Base-by-base conservation (phyloP, 208 protist genomes). In the Herpetomonas samuelpessoai region DNA sequence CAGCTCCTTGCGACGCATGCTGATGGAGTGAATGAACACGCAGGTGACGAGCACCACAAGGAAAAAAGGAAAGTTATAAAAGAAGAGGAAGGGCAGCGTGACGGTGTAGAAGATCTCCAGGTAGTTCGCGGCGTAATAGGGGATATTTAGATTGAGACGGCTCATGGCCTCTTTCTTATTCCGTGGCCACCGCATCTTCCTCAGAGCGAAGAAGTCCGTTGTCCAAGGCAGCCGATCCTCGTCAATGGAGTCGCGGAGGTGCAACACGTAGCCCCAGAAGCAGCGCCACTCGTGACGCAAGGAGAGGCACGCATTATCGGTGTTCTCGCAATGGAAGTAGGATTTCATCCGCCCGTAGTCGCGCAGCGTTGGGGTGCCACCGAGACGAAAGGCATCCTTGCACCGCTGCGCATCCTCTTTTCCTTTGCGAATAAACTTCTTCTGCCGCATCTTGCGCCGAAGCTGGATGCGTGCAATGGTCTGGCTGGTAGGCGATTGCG, bases 121-220 rank as follows among this genome's bases (percentile, higher is more conserved):
- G 64, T 95, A 95, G 71, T 95, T 95, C 49, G 66, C 74, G 7
- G 65, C 62, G 74, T 91, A 95, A 65, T 90, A 92, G 0, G 88
- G 84, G 39, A 95, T 72, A 59, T 95, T 95, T 1, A 95, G 71
- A 53, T 95, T 95, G 31, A 91, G 44, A 0, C 85, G 76, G 7
- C 64, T 52, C 1, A 76, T 38, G 10, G 79, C 49, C 25, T 92
- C 85, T 41, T 69, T 77, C 38, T 31, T 38, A 28, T 68, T 85
- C 16, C 57, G 60, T 9, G 81, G 83, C 7, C 78, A 39, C 26
- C 59, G 30, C 76, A 95, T 81, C 50, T 84, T 79, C 4, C 74
- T 46, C 1, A 55, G 31, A 48, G 86, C 71, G 16, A 80, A 74
- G 46, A 92, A 92, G 57, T 94, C 88, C 2, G 71, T 65, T 12